Evolutionary conservation across 495 filamentous ascomycete genomes (phyloP).

Genomic region (Xylaria telfairii): DNA sequence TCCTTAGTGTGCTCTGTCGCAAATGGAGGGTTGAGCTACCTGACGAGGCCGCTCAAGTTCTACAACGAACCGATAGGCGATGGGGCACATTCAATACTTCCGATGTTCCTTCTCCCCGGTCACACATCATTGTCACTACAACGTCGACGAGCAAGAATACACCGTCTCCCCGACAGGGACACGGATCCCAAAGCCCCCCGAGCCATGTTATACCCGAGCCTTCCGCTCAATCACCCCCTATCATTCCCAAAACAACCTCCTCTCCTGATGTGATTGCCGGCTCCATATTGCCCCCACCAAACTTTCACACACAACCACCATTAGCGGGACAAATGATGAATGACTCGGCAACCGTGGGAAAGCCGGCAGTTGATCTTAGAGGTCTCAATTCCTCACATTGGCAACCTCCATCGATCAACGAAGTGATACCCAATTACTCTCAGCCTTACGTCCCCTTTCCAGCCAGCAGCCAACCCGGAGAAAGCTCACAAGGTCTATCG

Average conservation of each 20-base stretch:
- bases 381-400: constrained; percentile 21
- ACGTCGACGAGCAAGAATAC: constrained; percentile 34
- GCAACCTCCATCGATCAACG: constrained; percentile 20
- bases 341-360: constrained; percentile 30
- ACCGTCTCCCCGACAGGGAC: constrained; percentile 14
- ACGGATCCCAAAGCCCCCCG: constrained; percentile 15
- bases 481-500: constrained; percentile 14
- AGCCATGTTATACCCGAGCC: constrained; percentile 25
- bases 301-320: constrained; percentile 29
- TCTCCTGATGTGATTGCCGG: constrained; percentile 14
- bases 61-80: constrained; percentile 67
- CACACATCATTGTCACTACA: constrained; percentile 37
- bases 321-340: constrained; percentile 26
- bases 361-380: constrained; percentile 26
- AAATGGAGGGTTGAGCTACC: constrained; percentile 91
- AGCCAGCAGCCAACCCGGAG: constrained; percentile 12
- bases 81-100: constrained; percentile 60
- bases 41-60: constrained; percentile 75
- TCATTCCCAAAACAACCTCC: constrained; percentile 26
- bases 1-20: constrained; percentile 81
- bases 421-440: constrained; percentile 23
- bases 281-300: constrained; percentile 32
- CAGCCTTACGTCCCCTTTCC: constrained; percentile 17
- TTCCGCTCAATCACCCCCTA: constrained; percentile 28
- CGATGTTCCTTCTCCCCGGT: constrained; percentile 60